A percentile compares a stretch with the other conserved stretches of the same genome.
Evolutionary conservation across 495 filamentous ascomycete species (phyloP).

Genomic region (Letharia lupina): DNA sequence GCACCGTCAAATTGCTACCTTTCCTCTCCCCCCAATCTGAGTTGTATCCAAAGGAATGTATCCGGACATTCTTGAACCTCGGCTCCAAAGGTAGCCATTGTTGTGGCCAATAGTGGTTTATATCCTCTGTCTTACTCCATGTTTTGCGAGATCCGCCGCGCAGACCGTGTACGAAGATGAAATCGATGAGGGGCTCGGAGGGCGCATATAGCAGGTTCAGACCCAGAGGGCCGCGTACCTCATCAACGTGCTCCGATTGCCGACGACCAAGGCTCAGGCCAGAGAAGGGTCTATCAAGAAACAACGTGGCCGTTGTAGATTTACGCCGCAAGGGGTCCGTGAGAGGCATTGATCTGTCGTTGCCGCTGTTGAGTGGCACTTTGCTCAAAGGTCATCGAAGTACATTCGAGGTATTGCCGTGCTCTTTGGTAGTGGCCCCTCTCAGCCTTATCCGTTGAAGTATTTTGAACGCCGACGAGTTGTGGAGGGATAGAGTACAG

Average conservation of each 20-base stretch:
- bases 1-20: constrained; percentile 33
- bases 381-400: no score
- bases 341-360: neutral
- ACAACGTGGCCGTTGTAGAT: neutral
- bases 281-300: neutral
- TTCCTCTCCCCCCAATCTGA: constrained; percentile 27
- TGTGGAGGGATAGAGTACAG: no score
- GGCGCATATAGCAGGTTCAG: constrained; percentile 17
- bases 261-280: neutral
- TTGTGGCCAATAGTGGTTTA: constrained; percentile 32
- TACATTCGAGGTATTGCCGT: no score
- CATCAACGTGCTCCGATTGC: neutral
- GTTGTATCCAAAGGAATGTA: constrained; percentile 36
- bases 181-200: constrained; percentile 21
- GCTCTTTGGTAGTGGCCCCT: no score
- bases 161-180: constrained; percentile 36
- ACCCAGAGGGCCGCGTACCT: constrained; percentile 12
- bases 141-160: constrained; percentile 30
- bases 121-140: constrained; percentile 29
- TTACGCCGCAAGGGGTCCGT: neutral
- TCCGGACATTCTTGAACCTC: constrained; percentile 28
- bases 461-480: no score
- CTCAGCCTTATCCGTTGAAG: no score
- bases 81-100: constrained; percentile 33
- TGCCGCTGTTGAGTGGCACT: no score